Conservation (phyloP, 108 stramenopile species). For the Aurantiochytrium sp. region DNA sequence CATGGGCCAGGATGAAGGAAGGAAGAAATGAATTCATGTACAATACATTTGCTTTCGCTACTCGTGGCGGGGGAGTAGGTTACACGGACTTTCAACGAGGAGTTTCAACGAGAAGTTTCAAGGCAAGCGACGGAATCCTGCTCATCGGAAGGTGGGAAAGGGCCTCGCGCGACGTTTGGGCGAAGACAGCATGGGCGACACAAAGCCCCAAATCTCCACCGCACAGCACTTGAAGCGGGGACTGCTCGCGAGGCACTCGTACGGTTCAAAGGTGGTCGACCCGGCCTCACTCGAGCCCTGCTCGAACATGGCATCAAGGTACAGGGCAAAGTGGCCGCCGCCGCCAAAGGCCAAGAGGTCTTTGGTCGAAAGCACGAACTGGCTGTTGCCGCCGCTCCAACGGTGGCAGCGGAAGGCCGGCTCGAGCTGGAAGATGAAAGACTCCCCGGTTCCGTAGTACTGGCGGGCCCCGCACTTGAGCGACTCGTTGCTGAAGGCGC, state of each 20-base stretch:
- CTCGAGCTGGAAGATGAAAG: conserved; percentile 21
- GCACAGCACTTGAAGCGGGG: conserved; percentile 4
- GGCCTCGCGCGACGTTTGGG: background rate
- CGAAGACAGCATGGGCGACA: background rate
- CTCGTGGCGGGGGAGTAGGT: no score
- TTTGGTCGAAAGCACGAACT: background rate
- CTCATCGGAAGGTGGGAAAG: background rate
- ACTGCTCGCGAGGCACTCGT: background rate
- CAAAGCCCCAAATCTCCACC: conserved; percentile 5
- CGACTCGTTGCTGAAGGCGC: background rate
- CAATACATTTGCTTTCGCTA: no score
- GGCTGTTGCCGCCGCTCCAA: background rate
- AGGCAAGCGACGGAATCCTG: background rate
- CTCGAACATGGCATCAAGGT: background rate
- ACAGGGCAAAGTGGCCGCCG: conserved; percentile 10
- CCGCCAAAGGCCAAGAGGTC: conserved; percentile 16
- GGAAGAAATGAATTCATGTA: no score
- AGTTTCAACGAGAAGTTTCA: no score
- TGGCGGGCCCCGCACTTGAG: background rate
- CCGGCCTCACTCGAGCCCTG: background rate
- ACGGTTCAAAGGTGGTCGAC: background rate
- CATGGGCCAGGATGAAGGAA: no score
- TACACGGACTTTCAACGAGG: no score
- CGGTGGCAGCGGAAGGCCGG: background rate
- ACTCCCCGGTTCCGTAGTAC: conserved; percentile 24